These are phyloP conservation scores for Jackrogersella multiformis DNA, from an alignment of 495 filamentous ascomycete genomes.

Conservation along the genomic window DNA sequence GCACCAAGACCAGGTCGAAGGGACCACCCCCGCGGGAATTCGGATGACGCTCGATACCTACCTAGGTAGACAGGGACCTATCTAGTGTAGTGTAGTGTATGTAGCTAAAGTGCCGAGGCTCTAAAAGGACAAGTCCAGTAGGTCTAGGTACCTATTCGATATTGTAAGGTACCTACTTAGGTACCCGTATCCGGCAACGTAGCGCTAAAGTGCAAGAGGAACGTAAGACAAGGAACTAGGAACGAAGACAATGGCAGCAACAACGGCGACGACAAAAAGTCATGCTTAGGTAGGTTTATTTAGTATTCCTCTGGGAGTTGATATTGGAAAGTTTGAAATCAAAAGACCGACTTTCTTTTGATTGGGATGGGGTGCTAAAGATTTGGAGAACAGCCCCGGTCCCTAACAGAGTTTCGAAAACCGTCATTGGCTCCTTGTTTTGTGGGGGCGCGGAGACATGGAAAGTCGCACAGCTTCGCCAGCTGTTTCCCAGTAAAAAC, in stretches of 20 bases:
- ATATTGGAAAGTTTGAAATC: slow-evolving; percentile 27
- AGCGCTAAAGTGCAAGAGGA: not conserved
- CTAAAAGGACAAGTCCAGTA: slow-evolving; percentile 22
- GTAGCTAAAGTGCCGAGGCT: slow-evolving; percentile 40
- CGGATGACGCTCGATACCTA: slow-evolving; percentile 41
- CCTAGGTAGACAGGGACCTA: slow-evolving; percentile 34
- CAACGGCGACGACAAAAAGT: slow-evolving; percentile 7
- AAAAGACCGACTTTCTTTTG: not conserved
- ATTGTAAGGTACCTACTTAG: slow-evolving; percentile 7
- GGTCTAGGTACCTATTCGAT: too few species aligned
- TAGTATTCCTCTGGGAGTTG: not conserved
- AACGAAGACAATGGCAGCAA: slow-evolving; percentile 6
- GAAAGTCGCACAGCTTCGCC: slow-evolving; percentile 37
- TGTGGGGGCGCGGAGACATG: slow-evolving; percentile 44
- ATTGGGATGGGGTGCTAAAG: slow-evolving; percentile 18
- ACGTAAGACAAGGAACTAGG: not conserved
- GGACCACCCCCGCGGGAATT: slow-evolving; percentile 38
- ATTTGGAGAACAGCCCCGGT: slow-evolving; percentile 29
- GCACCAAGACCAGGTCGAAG: slow-evolving; percentile 34
- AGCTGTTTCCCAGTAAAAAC: slow-evolving; percentile 29
- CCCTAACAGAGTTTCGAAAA: slow-evolving; percentile 31
- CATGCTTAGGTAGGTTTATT: slow-evolving; percentile 11
- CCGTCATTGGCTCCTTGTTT: slow-evolving; percentile 39
- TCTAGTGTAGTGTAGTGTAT: too few species aligned
- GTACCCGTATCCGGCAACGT: slow-evolving; percentile 20